phyloP scores from a whole-genome alignment of 495 filamentous ascomycete species.

The Hamigera avellanea region DNA sequence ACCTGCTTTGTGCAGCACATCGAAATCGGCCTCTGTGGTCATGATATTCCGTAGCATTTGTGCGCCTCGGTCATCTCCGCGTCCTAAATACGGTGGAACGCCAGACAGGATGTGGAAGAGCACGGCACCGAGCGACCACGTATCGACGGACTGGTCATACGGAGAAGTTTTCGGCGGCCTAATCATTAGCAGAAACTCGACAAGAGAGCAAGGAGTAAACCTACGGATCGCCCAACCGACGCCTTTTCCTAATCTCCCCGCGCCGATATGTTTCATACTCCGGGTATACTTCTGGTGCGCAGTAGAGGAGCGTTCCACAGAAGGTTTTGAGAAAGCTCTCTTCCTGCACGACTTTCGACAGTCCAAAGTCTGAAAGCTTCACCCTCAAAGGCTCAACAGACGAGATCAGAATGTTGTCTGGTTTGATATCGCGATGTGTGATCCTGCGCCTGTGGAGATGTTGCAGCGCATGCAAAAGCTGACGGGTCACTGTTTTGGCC shows the following conservation, averaged over 20 bases:
- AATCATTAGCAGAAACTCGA: conserved; percentile 10
- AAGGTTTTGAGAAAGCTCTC: conserved; percentile 93
- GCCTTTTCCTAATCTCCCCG: conserved; percentile 37
- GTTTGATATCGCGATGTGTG: conserved; percentile 95
- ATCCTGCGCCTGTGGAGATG: conserved; percentile 81
- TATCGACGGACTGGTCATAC: conserved; percentile 83
- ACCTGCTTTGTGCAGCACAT: conserved; percentile 38
- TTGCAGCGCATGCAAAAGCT: conserved; percentile 70
- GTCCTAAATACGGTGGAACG: conserved; percentile 65
- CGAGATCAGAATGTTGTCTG: conserved; percentile 86
- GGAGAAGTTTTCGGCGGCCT: conserved; percentile 39
- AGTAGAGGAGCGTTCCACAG: conserved; percentile 90
- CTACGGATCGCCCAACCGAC: conserved; percentile 37
- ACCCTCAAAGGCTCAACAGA: conserved; percentile 61
- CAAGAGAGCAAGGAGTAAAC: conserved; percentile 4
- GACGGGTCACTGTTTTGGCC: conserved; percentile 57
- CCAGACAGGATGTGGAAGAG: conserved; percentile 69
- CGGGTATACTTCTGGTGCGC: conserved; percentile 90
- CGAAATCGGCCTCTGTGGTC: conserved; percentile 51
- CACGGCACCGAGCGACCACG: conserved; percentile 90
- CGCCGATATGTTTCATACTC: conserved; percentile 50
- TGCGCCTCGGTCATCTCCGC: conserved; percentile 40
- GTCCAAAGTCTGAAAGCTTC: conserved; percentile 90
- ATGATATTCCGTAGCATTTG: conserved; percentile 78
- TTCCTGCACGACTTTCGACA: conserved; percentile 84